These are phyloP conservation scores for Triangularia setosa DNA, from an alignment of 2,329 filamentous ascomycete species.

Conservation along the genomic window DNA sequence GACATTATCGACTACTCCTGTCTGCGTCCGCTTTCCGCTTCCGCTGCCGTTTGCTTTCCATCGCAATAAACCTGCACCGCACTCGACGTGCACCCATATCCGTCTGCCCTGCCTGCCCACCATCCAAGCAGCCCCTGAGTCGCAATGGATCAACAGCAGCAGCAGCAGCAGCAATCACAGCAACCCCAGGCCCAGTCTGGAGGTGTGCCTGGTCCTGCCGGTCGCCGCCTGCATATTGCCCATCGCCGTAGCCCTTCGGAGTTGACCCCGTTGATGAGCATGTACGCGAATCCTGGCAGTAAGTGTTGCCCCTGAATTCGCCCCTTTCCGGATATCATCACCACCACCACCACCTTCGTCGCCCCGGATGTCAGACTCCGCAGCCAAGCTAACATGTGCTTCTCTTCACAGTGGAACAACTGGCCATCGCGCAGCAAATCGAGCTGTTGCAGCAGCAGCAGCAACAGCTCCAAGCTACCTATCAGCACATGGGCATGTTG, in stretches of 20 bases:
- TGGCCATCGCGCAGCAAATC: conserved; percentile 96
- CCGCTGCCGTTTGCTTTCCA: conserved; percentile 13
- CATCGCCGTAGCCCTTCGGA: conserved; percentile 96
- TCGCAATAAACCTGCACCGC: conserved; percentile 36
- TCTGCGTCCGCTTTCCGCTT: conserved; percentile 4
- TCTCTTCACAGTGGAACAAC: conserved; percentile 75
- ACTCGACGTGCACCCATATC: conserved; percentile 41
- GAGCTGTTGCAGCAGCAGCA: conserved; percentile 96
- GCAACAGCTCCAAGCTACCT: conserved; percentile 92
- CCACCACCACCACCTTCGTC: not conserved
- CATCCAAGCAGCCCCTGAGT: conserved; percentile 24
- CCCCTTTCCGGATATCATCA: conserved; percentile 4
- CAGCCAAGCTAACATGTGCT: conserved; percentile 23
- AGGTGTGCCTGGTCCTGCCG: conserved; percentile 68
- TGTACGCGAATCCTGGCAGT: conserved; percentile 66
- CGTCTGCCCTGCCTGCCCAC: conserved; percentile 6
- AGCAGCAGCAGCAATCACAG: conserved; percentile 51
- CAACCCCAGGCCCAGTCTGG: conserved; percentile 53
- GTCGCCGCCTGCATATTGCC: conserved; percentile 92
- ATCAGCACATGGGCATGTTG: conserved; percentile 96
- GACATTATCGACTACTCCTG: conserved; percentile 1
- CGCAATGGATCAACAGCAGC: conserved; percentile 61
- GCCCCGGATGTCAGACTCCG: not conserved
- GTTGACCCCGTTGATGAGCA: conserved; percentile 96
- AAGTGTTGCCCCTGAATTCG: conserved; percentile 38